phyloP scores from a whole-genome alignment of 352 stramenopile species.

The Pythium coloratum region DNA sequence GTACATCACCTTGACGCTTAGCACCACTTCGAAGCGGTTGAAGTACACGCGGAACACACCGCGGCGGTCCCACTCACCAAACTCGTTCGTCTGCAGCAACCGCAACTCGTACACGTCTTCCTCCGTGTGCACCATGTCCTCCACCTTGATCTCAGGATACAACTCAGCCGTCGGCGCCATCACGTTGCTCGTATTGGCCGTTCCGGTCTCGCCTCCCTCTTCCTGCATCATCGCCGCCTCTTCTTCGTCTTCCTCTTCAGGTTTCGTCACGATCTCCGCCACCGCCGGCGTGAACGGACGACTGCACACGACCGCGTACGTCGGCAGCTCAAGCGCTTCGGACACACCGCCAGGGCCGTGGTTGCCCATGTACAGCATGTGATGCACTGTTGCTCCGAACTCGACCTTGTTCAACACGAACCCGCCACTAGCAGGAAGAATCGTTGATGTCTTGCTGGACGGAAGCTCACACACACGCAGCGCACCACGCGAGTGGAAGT shows the following conservation, averaged over 20 bases:
- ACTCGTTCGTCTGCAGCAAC: constrained; percentile 78
- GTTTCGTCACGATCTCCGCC: constrained; percentile 59
- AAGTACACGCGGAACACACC: constrained; percentile 85
- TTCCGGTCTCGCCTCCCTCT: constrained; percentile 37
- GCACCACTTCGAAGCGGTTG: constrained; percentile 81
- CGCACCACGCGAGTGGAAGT: constrained; percentile 80
- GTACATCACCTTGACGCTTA: constrained; percentile 88
- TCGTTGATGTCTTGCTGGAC: constrained; percentile 68
- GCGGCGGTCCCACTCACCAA: constrained; percentile 69
- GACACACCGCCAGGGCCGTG: constrained; percentile 75
- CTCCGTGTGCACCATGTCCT: constrained; percentile 66
- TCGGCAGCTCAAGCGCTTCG: constrained; percentile 72
- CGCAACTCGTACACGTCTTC: constrained; percentile 86
- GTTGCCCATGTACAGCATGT: constrained; percentile 78
- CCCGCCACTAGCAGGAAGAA: constrained; percentile 65
- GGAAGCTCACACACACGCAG: constrained; percentile 83
- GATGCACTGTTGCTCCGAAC: constrained; percentile 73
- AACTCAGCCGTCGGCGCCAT: constrained; percentile 81
- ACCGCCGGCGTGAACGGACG: constrained; percentile 49
- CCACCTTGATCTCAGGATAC: constrained; percentile 66
- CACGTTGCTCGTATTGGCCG: constrained; percentile 55
- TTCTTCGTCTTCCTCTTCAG: constrained; percentile 62
- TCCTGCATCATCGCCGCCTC: constrained; percentile 45
- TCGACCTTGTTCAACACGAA: constrained; percentile 83
- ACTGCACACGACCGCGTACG: constrained; percentile 81